phyloP scores from a whole-genome alignment of 2,329 filamentous ascomycete species.

The Lizonia empirigonia region DNA sequence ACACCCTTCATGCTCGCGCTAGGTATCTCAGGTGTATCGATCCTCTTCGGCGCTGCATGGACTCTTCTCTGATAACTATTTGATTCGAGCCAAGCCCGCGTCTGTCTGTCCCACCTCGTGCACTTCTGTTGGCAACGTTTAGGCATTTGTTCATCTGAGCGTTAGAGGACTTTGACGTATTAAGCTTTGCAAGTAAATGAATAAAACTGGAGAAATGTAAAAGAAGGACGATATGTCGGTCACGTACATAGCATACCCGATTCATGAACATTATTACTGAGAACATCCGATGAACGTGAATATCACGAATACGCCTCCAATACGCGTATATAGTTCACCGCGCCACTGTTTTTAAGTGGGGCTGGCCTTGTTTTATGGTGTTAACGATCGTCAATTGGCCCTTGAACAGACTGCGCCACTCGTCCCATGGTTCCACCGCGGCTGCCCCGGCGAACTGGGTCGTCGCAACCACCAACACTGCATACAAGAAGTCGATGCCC shows the following conservation, averaged over 20 bases:
- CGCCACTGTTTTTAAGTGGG: not conserved
- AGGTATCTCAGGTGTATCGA: constrained; percentile 26
- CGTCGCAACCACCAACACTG: not conserved
- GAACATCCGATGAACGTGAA: no score
- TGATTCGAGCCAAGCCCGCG: not conserved
- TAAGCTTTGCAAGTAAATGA: not conserved
- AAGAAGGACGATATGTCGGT: not conserved
- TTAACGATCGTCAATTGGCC: not conserved
- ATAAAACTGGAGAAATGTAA: not conserved
- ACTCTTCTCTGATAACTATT: constrained; percentile 25
- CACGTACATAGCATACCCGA: not conserved
- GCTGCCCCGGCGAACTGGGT: constrained; percentile 1
- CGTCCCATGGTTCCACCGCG: constrained; percentile 5
- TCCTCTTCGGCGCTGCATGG: constrained; percentile 33
- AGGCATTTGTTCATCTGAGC: no score
- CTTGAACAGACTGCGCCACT: constrained; percentile 7
- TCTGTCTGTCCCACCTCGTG: not conserved
- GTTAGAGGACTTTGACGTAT: no score
- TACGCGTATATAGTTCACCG: constrained; percentile 4
- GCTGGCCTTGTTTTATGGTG: not conserved
- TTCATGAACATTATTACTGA: no score
- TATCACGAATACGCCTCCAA: not conserved
- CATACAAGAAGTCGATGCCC: constrained; percentile 6
- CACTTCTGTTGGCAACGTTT: no score
- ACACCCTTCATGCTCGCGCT: constrained; percentile 23